Conservation (phyloP, 2,329 filamentous ascomycete genomes). For the Colletotrichum gloeosporioides region DNA sequence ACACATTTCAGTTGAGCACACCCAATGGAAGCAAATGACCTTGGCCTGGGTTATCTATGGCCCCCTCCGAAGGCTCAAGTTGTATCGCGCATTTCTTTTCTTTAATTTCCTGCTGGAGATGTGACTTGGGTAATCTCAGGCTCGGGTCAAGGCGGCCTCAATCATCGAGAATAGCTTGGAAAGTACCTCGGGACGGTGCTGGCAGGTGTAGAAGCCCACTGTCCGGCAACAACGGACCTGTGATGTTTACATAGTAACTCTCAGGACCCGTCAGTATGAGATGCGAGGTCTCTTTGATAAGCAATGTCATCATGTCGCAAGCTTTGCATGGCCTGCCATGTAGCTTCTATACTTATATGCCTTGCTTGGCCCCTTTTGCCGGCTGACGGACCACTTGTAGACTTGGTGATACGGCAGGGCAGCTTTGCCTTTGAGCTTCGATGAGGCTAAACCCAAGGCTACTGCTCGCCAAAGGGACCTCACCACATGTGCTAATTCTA, state of each 20-base stretch:
- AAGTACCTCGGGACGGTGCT: not conserved
- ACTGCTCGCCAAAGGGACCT: not conserved
- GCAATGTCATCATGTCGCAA: not conserved
- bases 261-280: not conserved
- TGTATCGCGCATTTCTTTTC: not conserved
- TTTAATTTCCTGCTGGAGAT: constrained; percentile 8
- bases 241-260: not conserved
- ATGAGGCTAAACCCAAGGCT: not conserved
- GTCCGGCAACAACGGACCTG: not conserved
- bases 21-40: constrained; percentile 6
- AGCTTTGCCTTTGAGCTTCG: not conserved
- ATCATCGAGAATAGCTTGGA: not conserved
- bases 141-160: not conserved
- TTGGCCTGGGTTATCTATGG: constrained; percentile 9
- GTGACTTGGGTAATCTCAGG: not conserved
- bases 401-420: not conserved
- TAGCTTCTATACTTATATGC: not conserved
- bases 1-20: not conserved
- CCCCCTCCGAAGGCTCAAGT: not conserved
- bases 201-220: not conserved
- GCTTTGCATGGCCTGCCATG: not conserved
- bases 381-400: not conserved
- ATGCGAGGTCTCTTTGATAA: not conserved
- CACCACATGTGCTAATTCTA: constrained; percentile 2
- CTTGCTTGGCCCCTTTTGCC: not conserved